A percentile compares a stretch with the other conserved stretches of the same genome.
phyloP scores from a whole-genome alignment of 768 basidiomycete genomes.

The Pleurotus djamor region DNA sequence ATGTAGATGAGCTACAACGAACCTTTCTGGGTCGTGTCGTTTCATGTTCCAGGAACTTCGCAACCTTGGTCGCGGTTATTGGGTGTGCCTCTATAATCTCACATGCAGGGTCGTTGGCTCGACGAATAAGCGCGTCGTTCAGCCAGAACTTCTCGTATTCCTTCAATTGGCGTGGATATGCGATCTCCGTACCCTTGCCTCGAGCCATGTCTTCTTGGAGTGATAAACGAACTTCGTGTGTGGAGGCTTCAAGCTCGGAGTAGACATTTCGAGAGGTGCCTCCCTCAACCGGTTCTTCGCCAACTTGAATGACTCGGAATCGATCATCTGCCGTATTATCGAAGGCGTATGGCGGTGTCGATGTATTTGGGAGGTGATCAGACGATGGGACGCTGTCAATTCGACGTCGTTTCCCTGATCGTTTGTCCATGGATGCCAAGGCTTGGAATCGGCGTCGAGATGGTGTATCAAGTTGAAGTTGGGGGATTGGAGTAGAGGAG shows the following conservation, averaged over 20 bases:
- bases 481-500: too few species aligned
- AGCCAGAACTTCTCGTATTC: conserved; percentile 22
- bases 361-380: too few species aligned
- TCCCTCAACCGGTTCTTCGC: too few species aligned
- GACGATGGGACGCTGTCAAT: too few species aligned
- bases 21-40: conserved; percentile 10
- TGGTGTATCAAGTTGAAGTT: too few species aligned
- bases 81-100: conserved; percentile 19
- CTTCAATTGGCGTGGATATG: conserved; percentile 23
- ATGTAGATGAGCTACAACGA: not conserved
- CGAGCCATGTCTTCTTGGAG: conserved; percentile 9
- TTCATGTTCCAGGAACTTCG: conserved; percentile 26
- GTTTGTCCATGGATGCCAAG: too few species aligned
- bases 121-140: conserved; percentile 10
- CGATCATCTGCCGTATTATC: not conserved
- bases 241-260: not conserved
- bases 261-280: not conserved
- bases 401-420: too few species aligned
- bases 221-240: conserved; percentile 4
- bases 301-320: not conserved
- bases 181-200: conserved; percentile 20
- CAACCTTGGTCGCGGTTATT: conserved; percentile 24
- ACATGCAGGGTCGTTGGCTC: conserved; percentile 4
- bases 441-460: too few species aligned
- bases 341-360: too few species aligned